Evolutionary conservation across 2,329 filamentous ascomycete species (phyloP).

Genomic region (Microdochium trichocladiopsis): DNA sequence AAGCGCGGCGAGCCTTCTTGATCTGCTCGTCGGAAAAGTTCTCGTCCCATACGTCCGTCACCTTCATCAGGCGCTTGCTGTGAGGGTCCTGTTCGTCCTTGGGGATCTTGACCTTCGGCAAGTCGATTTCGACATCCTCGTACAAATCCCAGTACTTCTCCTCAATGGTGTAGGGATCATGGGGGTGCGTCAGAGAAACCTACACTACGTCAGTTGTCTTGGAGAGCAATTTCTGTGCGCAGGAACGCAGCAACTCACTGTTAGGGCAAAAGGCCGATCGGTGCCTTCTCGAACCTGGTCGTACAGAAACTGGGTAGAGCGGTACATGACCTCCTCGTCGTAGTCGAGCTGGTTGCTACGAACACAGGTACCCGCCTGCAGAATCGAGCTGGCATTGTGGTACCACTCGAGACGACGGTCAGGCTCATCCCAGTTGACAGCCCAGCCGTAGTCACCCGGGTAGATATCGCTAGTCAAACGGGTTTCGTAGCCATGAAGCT

Average conservation of each 20-base stretch:
- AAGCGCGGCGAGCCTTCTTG: conserved; percentile 76
- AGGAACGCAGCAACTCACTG: conserved; percentile 33
- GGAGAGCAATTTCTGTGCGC: background rate
- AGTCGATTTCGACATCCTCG: conserved; percentile 77
- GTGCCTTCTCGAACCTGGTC: conserved; percentile 80
- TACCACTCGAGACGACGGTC: conserved; percentile 87
- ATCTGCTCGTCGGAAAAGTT: conserved; percentile 81
- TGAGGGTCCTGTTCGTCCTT: conserved; percentile 81
- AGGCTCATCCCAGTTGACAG: conserved; percentile 91
- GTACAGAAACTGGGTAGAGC: conserved; percentile 82
- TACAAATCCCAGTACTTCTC: conserved; percentile 92
- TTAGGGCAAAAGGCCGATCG: conserved; percentile 75
- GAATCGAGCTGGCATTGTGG: conserved; percentile 89
- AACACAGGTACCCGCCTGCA: conserved; percentile 82
- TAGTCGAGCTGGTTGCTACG: conserved; percentile 94
- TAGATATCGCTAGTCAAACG: conserved; percentile 94
- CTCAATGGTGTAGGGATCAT: conserved; percentile 92
- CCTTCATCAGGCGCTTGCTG: conserved; percentile 78
- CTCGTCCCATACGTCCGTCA: conserved; percentile 80
- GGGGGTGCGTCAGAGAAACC: conserved; percentile 87
- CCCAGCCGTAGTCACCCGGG: conserved; percentile 89
- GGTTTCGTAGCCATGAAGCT: conserved; percentile 89
- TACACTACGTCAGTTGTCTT: conserved; percentile 11
- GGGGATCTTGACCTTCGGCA: conserved; percentile 71
- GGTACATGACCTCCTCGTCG: conserved; percentile 93